Base-by-base conservation (phyloP, 1,139 yeast species). In the Hemisphaericaspora xylofermentans region DNA sequence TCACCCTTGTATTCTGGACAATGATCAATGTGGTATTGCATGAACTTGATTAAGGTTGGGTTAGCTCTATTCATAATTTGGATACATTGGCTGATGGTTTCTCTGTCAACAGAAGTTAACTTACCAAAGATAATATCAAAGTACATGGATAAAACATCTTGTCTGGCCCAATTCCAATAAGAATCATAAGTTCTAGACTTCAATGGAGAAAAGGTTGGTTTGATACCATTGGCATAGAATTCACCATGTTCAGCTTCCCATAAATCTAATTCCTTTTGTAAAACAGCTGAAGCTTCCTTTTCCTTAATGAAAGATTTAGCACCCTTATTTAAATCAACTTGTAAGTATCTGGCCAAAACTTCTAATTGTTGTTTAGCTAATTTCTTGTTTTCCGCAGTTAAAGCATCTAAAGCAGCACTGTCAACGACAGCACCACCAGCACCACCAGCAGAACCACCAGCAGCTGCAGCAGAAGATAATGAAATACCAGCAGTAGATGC, bases 151-250 rank as follows among this genome's bases (percentile, higher is more conserved):
- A 93, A 72, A 47, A 94, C 87, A 64, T 94, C 96, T 73, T 93
- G 98, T 69, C 97, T 87, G 35, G 98, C 97, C 98, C 98, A 93
- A 68, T 94, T 94, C 98, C 98, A 93, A 68, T 91, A 89, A 21
- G 98, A 89, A 67, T 93, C 98, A 65, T 93, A 93, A 41, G 86
- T 82, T 74, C 98, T 87, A 30, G 98, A 95, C 73, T 93, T 93
- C 70, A 86, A 78, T 48, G 94, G 77, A 33, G 96, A 87, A 71
- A 93, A 93, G 8, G 85, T 82, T 38, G 98, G 96, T 52, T 82
- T 76, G 56, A 93, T 85, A 61, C 98, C 98, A 44, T 82, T 78
- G 39, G 97, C 93, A 63, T 91, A 93, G 61, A 84, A 84, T 59
- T 93, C 98, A 52, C 98, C 98, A 59, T 93, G 93, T 70, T 93